Evolutionary conservation across 2,329 filamentous ascomycete species (phyloP), one percentile per base, ranked within the genome.

Genomic region (Xylaria sp.): DNA sequence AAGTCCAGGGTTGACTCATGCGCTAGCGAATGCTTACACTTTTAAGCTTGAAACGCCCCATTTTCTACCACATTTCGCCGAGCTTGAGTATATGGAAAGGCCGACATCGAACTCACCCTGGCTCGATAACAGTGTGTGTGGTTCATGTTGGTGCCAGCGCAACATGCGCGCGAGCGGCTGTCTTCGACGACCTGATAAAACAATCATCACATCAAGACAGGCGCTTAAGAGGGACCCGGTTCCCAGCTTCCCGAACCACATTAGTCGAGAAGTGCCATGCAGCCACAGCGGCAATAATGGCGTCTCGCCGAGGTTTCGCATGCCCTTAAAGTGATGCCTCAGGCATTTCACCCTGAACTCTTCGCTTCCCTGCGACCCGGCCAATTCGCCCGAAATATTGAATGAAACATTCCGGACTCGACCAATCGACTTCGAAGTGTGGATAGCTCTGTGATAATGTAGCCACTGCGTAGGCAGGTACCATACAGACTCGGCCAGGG

Each of bases 11-110:
- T 23, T 10, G 4, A 58, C 23, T 52, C 25, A 12, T 13, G 13
- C 32, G 30, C 41, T 12, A 48, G n/a, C 13, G 13, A 34, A 34
- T 55, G 28, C 55, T 69, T 46, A 69, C 48, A 20, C 36, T 53
- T n/a, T 23, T 6, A 39, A 46, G 43, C 28, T 39, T 36, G 15
- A 52, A 53, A 39, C 9, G 15, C 25, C 7, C 8, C 32, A 15
- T 15, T n/a, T 43, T 39, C 45, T 43, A 36, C 30, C 25, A 23
- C 3, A 4, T 48, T 63, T 41, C 32, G 28, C 48, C 4, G 2
- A 3, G 18, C 28, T 30, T 8, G 8, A 28, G 12, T 20, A 48
- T 18, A 28, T 53, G 30, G 25, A 23, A 9, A 36, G 8, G 28
- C 12, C 30, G 28, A 18, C 10, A 55, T 36, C 23, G 18, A 36